Conservation (phyloP, 2,329 filamentous ascomycete genomes). For the Cordyceps pruinosa region DNA sequence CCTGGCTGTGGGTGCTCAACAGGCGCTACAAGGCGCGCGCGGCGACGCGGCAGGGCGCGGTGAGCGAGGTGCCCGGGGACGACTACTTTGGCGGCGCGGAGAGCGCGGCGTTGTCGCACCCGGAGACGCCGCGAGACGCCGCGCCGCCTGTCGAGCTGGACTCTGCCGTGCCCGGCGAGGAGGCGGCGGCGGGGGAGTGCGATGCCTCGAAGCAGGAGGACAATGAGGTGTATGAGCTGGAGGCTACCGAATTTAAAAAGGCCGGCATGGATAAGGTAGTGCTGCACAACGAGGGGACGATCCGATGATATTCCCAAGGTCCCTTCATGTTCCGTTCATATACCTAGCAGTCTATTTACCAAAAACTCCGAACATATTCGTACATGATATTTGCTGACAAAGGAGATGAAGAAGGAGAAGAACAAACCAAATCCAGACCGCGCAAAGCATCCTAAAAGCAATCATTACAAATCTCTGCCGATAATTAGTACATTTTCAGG, state of each 20-base stretch:
- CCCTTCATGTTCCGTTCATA: constrained; percentile 5
- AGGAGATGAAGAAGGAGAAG: constrained; percentile 9
- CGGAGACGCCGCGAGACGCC: constrained; percentile 44
- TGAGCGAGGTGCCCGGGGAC: neutral
- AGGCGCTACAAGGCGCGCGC: constrained; percentile 23
- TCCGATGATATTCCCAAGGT: no score
- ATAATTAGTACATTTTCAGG: neutral
- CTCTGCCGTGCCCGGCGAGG: constrained; percentile 21
- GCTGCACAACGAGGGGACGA: neutral
- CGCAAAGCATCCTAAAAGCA: neutral
- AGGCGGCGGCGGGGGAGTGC: neutral
- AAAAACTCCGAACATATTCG: constrained; percentile 9
- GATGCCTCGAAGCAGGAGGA: neutral
- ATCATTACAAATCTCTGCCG: neutral
- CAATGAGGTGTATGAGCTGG: constrained; percentile 2
- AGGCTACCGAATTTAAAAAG: neutral
- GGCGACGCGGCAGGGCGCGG: constrained; percentile 14
- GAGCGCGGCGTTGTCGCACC: constrained; percentile 36
- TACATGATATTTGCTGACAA: constrained; percentile 13
- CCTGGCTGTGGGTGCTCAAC: constrained; percentile 42
- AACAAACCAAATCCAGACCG: constrained; percentile 4
- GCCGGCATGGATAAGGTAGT: neutral
- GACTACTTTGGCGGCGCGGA: no score
- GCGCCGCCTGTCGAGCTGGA: constrained; percentile 49
- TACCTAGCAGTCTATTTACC: constrained; percentile 4